Conservation (phyloP, 1,284 basidiomycete species). For the Cutaneotrichosporon curvatum region DNA sequence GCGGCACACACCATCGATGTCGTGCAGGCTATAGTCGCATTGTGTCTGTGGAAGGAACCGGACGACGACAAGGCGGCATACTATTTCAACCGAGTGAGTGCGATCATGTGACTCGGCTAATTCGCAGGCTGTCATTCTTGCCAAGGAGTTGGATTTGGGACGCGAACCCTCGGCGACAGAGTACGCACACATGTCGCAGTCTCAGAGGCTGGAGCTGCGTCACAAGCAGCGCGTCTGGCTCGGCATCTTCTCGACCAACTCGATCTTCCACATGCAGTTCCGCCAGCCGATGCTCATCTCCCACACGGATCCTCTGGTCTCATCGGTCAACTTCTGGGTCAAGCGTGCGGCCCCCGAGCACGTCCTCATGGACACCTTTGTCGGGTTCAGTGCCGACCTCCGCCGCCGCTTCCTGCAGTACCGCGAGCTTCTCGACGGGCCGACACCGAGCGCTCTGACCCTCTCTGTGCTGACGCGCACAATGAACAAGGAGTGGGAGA, state of each 20-base stretch:
- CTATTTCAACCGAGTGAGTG: constrained; percentile 30
- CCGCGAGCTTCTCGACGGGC: constrained; percentile 24
- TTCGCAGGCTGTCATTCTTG: constrained; percentile 28
- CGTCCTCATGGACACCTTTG: constrained; percentile 24
- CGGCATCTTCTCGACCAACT: constrained; percentile 32
- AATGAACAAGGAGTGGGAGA: constrained; percentile 33
- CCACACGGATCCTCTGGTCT: constrained; percentile 28
- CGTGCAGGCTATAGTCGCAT: constrained; percentile 25
- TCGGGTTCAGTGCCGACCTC: constrained; percentile 29
- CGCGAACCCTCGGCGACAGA: constrained; percentile 17
- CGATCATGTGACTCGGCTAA: not conserved
- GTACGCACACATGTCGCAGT: constrained; percentile 16
- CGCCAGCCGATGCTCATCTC: constrained; percentile 33
- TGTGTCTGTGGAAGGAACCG: constrained; percentile 34
- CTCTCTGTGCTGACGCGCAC: constrained; percentile 29
- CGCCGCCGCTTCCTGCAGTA: constrained; percentile 32
- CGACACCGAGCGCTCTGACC: constrained; percentile 21
- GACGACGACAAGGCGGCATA: constrained; percentile 37
- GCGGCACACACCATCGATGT: constrained; percentile 26
- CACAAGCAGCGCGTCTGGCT: constrained; percentile 32
- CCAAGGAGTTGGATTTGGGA: constrained; percentile 30
- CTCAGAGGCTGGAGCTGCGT: constrained; percentile 20
- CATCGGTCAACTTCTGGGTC: constrained; percentile 21
- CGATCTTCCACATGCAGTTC: constrained; percentile 40
- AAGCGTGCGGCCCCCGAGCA: constrained; percentile 22